A percentile compares a stretch with the other conserved stretches of the same genome.
phyloP scores from a whole-genome alignment of 2,329 filamentous ascomycete genomes.

The Nothopassalora personata region DNA sequence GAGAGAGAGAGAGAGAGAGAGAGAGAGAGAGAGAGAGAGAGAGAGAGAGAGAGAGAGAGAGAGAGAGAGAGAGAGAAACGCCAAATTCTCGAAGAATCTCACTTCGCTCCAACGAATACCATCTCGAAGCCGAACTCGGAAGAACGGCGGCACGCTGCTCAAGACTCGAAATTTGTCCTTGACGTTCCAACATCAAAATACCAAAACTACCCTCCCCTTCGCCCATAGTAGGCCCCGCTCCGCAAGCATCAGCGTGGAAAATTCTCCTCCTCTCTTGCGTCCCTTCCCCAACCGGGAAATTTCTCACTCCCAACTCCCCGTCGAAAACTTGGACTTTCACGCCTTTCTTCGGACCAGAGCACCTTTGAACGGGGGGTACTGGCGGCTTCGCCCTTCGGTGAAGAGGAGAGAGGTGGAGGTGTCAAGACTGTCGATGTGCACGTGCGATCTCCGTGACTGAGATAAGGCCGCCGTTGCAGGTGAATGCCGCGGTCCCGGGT shows the following conservation, averaged over 20 bases:
- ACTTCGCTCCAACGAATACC: background rate
- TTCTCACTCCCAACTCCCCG: background rate
- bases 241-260: no score
- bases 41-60: no score
- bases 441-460: constrained; percentile 1
- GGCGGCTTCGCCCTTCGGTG: background rate
- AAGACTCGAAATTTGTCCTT: no score
- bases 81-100: background rate
- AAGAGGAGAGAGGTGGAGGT: background rate
- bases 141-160: no score
- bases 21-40: no score
- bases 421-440: background rate
- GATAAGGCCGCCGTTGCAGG: constrained; percentile 1
- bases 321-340: background rate
- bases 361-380: background rate
- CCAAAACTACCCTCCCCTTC: no score
- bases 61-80: background rate
- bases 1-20: no score
- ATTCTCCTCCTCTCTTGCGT: no score
- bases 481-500: background rate
- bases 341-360: background rate
- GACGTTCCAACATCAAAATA: no score
- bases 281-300: no score
- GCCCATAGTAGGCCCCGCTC: no score
- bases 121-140: no score